Base-by-base conservation (phyloP, 2,329 filamentous ascomycete species). In the Penicillium sp. region DNA sequence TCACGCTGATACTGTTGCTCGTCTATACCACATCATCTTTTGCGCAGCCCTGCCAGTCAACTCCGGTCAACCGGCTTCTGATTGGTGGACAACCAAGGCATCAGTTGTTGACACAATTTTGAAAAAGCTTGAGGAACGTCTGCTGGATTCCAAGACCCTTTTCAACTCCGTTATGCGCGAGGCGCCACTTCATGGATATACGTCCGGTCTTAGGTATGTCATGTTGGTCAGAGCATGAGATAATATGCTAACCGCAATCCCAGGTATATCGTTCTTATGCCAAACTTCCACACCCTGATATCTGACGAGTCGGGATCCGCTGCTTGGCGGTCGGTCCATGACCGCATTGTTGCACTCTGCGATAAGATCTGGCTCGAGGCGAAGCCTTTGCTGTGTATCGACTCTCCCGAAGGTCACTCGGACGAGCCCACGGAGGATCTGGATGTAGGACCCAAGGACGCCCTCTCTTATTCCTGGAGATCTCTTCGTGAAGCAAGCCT, bases 381-480 rank as follows among this genome's bases (percentile, higher is more conserved):
- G 5, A 84, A 84, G 63, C 82, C 86, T 50, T 84, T 95, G 4
- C 82, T 99, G 0, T 99, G 94, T 67, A 88, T 96, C 60, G 94
- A 97, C 73, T 96, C 94, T 1, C 94, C 95, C 0, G 94, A 99
- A 74, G 93, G 93, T 0, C 87, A 94, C 70, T 78, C 69, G 0
- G 77, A 83, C 69, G 64, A 81, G 56, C 64, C 80, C 50, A 65
- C 87, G 0, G 86, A 92, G 49, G 89, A 93, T 26, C 72, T 90
- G n/a, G 84, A 89, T 16, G 82, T 88, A 5, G 88, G 87, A 1
- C 80, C 91, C 0, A 97, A 97, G 69, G 91, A 95, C 65, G 82
- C 96, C 17, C 75, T 99, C 44, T 97, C 93, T 61, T 99, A 94
- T 72, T 96, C 91, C 59, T 99, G 96, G 82, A 85, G 94, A 64